A percentile compares a stretch with the other conserved stretches of the same genome.
phyloP scores from a whole-genome alignment of 2,329 filamentous ascomycete species.

The Claviceps humidiphila region DNA sequence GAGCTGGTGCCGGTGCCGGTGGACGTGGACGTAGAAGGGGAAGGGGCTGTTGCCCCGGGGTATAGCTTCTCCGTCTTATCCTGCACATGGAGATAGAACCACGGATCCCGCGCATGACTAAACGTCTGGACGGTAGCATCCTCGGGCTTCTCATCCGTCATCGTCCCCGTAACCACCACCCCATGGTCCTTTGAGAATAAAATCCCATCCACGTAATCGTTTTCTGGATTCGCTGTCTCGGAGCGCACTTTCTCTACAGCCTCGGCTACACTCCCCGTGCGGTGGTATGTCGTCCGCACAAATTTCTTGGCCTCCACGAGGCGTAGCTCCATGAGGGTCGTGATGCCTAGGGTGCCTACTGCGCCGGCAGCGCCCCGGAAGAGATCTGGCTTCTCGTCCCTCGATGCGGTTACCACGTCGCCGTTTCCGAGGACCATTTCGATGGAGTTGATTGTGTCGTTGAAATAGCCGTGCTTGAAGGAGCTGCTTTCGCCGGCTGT shows the following conservation, averaged over 20 bases:
- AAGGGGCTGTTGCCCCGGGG: background rate
- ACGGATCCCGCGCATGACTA: conserved; percentile 49
- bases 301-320: conserved; percentile 47
- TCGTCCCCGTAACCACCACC: conserved; percentile 50
- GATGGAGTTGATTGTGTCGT: conserved; percentile 47
- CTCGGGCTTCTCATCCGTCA: conserved; percentile 40
- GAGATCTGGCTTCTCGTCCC: conserved; percentile 34
- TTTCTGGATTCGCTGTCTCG: conserved; percentile 28
- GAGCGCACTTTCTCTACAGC: conserved; percentile 34
- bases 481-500: conserved; percentile 58
- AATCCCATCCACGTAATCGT: conserved; percentile 65
- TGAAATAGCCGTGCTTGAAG: conserved; percentile 60
- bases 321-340: conserved; percentile 52
- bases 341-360: conserved; percentile 54
- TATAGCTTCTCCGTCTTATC: conserved; percentile 23
- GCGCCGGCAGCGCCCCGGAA: conserved; percentile 54
- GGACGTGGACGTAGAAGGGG: conserved; percentile 5
- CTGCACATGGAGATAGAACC: conserved; percentile 63
- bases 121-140: conserved; percentile 37
- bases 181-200: conserved; percentile 48
- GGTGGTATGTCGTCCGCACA: conserved; percentile 50
- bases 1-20: too few species aligned
- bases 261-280: conserved; percentile 34
- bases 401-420: conserved; percentile 42
- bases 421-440: conserved; percentile 61